Conservation (phyloP, 768 basidiomycete species). For the Trametes cingulata region DNA sequence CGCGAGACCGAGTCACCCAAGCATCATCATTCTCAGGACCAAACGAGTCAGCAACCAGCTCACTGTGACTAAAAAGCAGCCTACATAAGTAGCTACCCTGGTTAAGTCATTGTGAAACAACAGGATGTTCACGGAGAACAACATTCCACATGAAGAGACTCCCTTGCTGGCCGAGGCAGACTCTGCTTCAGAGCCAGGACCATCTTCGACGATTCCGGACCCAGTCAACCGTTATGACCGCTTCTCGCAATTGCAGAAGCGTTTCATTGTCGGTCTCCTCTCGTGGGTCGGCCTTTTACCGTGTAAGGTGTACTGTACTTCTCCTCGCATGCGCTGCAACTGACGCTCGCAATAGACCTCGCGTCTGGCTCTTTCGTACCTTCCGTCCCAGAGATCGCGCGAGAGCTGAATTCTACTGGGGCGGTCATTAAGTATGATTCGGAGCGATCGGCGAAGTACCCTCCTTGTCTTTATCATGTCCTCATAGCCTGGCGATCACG, state of each 20-base stretch:
- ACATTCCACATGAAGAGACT: constrained; percentile 2
- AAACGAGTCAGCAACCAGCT: too few species aligned
- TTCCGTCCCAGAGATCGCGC: constrained; percentile 70
- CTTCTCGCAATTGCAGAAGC: constrained; percentile 54
- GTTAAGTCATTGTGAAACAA: too few species aligned
- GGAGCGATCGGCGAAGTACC: not conserved
- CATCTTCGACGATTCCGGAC: not conserved
- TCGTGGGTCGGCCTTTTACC: constrained; percentile 64
- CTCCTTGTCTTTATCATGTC: not conserved
- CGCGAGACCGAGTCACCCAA: too few species aligned
- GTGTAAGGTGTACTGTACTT: too few species aligned
- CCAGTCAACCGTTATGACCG: constrained; percentile 50
- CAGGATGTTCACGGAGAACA: constrained; percentile 1
- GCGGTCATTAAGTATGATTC: constrained; percentile 52
- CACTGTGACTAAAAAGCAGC: too few species aligned
- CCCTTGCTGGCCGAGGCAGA: constrained; percentile 4
- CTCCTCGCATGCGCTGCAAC: too few species aligned
- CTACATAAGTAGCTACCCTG: too few species aligned
- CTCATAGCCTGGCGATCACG: constrained; percentile 50
- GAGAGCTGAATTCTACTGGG: constrained; percentile 59
- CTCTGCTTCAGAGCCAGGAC: not conserved
- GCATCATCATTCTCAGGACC: too few species aligned
- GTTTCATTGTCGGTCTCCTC: constrained; percentile 53
- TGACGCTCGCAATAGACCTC: constrained; percentile 48
- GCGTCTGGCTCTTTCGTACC: constrained; percentile 71